Conservation (phyloP, 331 rosid genomes). For the Malus hybrid region DNA sequence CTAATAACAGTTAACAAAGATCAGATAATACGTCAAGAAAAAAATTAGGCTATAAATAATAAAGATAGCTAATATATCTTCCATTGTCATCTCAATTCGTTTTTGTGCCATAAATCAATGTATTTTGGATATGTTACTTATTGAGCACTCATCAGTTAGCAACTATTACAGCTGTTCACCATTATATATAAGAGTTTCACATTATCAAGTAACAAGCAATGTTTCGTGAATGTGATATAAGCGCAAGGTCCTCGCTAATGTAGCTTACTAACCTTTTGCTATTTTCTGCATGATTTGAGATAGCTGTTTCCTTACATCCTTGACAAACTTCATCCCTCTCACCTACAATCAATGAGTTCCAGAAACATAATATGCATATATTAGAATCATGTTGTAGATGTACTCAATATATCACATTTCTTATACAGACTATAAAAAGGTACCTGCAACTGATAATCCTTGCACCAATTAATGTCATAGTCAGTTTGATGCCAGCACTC, state of each 20-base stretch:
- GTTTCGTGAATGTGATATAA: neutral
- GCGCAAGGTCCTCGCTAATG: neutral
- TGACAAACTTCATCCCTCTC: slow-evolving; percentile 89
- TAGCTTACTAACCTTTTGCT: slow-evolving; percentile 58
- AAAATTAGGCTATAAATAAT: neutral
- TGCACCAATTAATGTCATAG: slow-evolving; percentile 80
- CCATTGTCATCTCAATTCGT: neutral
- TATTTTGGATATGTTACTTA: neutral
- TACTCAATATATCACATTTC: neutral
- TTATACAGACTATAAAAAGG: neutral
- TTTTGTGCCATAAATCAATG: neutral
- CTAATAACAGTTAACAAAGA: neutral
- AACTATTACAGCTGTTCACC: neutral
- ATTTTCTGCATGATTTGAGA: slow-evolving; percentile 84
- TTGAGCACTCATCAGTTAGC: neutral
- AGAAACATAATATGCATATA: slow-evolving; percentile 7
- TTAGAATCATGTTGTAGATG: neutral
- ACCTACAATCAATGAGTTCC: slow-evolving; percentile 51
- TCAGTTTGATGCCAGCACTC: slow-evolving; percentile 70
- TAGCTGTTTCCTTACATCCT: slow-evolving; percentile 82
- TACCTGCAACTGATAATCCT: slow-evolving; percentile 80
- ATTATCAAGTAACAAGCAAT: neutral
- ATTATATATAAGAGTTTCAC: neutral
- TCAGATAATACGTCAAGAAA: neutral
- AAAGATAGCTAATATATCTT: neutral